Base-by-base conservation (phyloP, 768 basidiomycete species). In the Amanita rimosa region DNA sequence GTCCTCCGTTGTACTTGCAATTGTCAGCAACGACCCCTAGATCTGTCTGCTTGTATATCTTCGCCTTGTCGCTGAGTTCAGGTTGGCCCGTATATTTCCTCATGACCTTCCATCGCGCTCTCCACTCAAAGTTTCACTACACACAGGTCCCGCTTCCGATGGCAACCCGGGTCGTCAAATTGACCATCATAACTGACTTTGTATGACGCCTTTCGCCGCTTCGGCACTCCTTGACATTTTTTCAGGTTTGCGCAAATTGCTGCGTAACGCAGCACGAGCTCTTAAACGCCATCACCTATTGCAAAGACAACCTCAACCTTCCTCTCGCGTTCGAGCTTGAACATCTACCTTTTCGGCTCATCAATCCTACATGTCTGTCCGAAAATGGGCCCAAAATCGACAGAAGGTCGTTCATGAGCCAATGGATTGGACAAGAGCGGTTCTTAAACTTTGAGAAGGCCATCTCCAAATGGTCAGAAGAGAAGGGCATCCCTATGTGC, bases 401-500 rank as follows among this genome's bases (percentile, higher is more conserved):
- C 31, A 71, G 67, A 52, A 50, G 58, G 16, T 66, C 69, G 6
- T 77, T 73, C 55, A 65, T 73, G 51, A 50, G 54, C 14, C 68
- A 67, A 22, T 71, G 72, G 33, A 67, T 80, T 37, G 82, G 81
- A n/a, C 66, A 67, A 54, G 78, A 78, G 39, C 65, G 65, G 40
- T 73, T 71, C 38, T 56, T 58, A 21, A 64, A 63, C 29, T 60
- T 78, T 36, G 61, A 71, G 33, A 61, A 61, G 37, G 62, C 65
- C 33, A 69, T 83, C 24, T 58, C 64, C 19, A 75, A 74, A 49
- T 79, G 76, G 67, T 73, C 71, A 1, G 65, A 70, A 31, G 73
- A 78, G 58, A 74, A 79, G 48, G 77, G 75, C 1, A 72, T 81
- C 44, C 70, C 75, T 31, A 65, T 81, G 80, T 83, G 62, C 55